Evolutionary conservation across 2,329 filamentous ascomycete species (phyloP).

Genomic region (Penicillium sp.): DNA sequence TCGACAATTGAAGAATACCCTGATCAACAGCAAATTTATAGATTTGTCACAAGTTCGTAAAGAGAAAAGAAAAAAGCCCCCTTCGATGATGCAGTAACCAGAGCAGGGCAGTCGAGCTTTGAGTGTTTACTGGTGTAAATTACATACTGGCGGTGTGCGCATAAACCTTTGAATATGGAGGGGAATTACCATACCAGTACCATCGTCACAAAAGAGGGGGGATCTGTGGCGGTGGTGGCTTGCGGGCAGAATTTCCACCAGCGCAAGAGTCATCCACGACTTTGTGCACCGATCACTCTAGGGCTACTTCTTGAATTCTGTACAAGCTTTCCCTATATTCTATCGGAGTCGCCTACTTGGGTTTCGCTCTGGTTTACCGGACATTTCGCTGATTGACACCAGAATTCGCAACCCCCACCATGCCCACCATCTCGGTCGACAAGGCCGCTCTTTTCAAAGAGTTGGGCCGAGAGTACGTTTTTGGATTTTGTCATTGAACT

Average conservation of each 20-base stretch:
- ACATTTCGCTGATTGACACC: slow-evolving; percentile 6
- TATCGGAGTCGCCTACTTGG: neutral
- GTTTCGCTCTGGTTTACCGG: neutral
- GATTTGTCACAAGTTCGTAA: slow-evolving; percentile 1
- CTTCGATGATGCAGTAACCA: slow-evolving; percentile 18
- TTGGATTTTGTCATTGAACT: neutral
- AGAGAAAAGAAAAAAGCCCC: slow-evolving; percentile 2
- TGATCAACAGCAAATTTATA: slow-evolving; percentile 18
- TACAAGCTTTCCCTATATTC: slow-evolving; percentile 3
- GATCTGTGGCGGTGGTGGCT: slow-evolving; percentile 36
- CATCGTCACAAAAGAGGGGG: slow-evolving; percentile 25
- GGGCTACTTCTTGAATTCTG: slow-evolving; percentile 5
- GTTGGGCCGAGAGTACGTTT: slow-evolving; percentile 77
- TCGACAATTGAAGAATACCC: slow-evolving; percentile 7
- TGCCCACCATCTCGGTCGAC: slow-evolving; percentile 96
- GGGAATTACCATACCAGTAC: slow-evolving; percentile 20
- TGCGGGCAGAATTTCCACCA: slow-evolving; percentile 25
- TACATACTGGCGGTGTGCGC: slow-evolving; percentile 20
- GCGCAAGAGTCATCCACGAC: slow-evolving; percentile 22
- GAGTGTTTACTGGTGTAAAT: slow-evolving; percentile 15
- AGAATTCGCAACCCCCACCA: slow-evolving; percentile 49
- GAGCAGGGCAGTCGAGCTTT: slow-evolving; percentile 8
- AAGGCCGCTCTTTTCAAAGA: slow-evolving; percentile 94
- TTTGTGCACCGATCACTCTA: slow-evolving; percentile 9
- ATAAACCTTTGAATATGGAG: neutral